Evolutionary conservation across 495 filamentous ascomycete genomes (phyloP), one percentile per base, ranked within the genome.

Genomic region (Talaromyces adpressus): DNA sequence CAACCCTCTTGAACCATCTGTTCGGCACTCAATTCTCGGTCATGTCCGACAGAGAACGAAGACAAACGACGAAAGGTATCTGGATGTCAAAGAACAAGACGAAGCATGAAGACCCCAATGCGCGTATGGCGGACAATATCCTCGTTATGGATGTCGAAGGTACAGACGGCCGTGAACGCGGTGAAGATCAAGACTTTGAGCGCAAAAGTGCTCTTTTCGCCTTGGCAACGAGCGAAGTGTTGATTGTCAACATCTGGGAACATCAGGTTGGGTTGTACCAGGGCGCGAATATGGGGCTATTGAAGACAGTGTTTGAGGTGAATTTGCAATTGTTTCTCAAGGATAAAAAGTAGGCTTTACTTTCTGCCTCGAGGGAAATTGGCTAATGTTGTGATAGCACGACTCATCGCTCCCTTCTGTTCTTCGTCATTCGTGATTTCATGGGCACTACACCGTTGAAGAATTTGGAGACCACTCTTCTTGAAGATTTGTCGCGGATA

Each of bases 221-320:
- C 18, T 82, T 98, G 68, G 94, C 94, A 47, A 98, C 94, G 27
- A 97, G 93, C 76, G 94, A 98, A 79, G 94, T 98, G 58, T 81
- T 98, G 64, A 95, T 98, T 72, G 90, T 98, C 71, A 98, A 98
- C 69, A 93, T 98, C 65, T 98, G 94, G 94, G 94, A 98, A 77
- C 93, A 97, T 75, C 94, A 98, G 75, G 94, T 98, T 57, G 94
- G 94, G 22, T 75, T 98, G 70, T 98, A 98, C 70, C 94, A 98
- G 76, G 94, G 94, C 59, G 94, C 94, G 63, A 98, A 98, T 74
- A 98, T 98, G 94, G 94, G 94, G 2, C 73, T 98, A 65, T 75
- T 98, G 64, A 98, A 98, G 80, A 98, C 95, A 11, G 94, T 98
- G 6, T 98, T 98, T 70, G 94, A 98, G 77, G 94, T 98, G 70